Evolutionary conservation across 805 yeast genomes (phyloP).

Genomic region (Candida michaelii): DNA sequence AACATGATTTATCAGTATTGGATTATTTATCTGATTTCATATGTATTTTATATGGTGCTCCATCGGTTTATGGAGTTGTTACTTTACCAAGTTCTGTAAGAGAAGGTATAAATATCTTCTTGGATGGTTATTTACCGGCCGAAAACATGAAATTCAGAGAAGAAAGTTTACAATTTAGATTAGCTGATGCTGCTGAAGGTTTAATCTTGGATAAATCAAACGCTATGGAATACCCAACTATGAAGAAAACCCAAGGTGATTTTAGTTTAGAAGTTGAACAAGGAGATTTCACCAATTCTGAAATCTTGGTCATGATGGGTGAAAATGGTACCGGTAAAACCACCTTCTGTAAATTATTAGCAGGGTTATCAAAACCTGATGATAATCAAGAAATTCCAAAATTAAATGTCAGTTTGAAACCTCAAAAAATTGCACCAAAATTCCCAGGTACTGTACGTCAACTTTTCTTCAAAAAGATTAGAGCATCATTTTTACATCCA

Average conservation of each 20-base stretch:
- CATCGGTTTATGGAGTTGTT: conserved; percentile 98
- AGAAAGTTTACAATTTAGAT: conserved; percentile 90
- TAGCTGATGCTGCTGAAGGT: conserved; percentile 85
- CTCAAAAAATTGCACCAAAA: conserved; percentile 98
- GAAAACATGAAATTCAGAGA: conserved; percentile 97
- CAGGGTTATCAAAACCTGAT: conserved; percentile 91
- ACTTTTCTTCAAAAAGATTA: conserved; percentile 92
- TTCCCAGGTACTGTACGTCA: conserved; percentile 99
- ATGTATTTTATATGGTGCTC: conserved; percentile 96
- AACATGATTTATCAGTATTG: conserved; percentile 96
- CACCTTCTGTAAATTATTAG: conserved; percentile 91
- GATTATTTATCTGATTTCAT: conserved; percentile 96
- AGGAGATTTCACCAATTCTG: conserved; percentile 95
- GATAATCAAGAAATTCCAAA: conserved; percentile 77
- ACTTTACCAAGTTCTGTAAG: conserved; percentile 95
- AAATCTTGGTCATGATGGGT: conserved; percentile 98
- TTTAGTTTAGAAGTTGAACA: conserved; percentile 77
- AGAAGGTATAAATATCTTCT: conserved; percentile 97
- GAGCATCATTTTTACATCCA: conserved; percentile 90
- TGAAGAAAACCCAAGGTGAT: conserved; percentile 94
- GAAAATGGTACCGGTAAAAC: conserved; percentile 99
- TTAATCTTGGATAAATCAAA: conserved; percentile 75
- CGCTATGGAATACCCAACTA: conserved; percentile 71
- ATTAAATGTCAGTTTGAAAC: conserved; percentile 94
- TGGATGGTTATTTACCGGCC: conserved; percentile 96